Evolutionary conservation across 148 eudicot species (phyloP), one percentile per base, ranked within the genome.

Genomic region (Rheum nobile): DNA sequence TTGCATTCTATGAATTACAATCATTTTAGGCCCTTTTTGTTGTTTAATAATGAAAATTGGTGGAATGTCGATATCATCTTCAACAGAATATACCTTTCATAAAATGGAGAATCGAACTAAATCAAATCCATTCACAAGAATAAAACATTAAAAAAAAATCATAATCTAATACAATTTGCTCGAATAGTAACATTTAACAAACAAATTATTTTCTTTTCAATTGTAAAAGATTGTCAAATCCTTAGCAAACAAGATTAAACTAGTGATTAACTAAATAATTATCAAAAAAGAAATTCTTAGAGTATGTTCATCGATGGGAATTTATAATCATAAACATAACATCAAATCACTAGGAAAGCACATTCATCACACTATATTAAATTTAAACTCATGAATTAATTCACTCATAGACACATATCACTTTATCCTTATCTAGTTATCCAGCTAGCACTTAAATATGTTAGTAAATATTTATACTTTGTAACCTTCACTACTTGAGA

Each of bases 351-450:
- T 16, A 8, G 4, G 26, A 24, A 2, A 57, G 8, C 39, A 16
- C 21, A 14, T 65, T 63, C 6, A 16, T 19, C 70, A 17, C 39
- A 32, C 4, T 21, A 16, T 54, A 14, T 14, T 61, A 28, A n/a
- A 61, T 12, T 14, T 61, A 61, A 61, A 4, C 38, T 61, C n/a
- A 31, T 28, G 5, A 65, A 65, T 31, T 8, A 65, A 61, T 29
- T 31, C 37, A 65, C 22, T 65, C 22, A 32, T 65, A 4, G 70
- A 65, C 70, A 65, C 70, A 41, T 65, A 65, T 65, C 22, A 17
- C 41, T 65, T 17, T n/a, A 65, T 65, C 70, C 70, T 65, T 65
- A 65, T 65, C 70, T 65, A 16, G 39, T 65, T 65, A 65, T 65
- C 70, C 21, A 65, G 29, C 7, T 65, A 31, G 16, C 21, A 65